These are phyloP conservation scores for Mallotus japonicus DNA, from an alignment of 441 rosid genomes.

Conservation along the genomic window DNA sequence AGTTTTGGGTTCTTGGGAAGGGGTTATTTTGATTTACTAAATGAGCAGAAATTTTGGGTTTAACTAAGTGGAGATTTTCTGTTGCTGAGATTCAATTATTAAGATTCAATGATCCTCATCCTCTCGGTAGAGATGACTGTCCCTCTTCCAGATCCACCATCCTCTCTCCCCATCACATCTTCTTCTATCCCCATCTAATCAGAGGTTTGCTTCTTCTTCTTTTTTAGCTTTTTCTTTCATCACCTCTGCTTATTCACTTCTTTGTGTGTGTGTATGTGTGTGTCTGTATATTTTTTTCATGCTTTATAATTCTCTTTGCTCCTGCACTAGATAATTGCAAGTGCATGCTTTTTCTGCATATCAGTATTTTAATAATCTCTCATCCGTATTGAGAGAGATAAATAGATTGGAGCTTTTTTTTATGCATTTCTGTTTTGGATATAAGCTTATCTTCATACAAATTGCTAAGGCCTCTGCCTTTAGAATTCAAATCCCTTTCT, in stretches of 20 bases:
- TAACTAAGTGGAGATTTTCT: background rate
- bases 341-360: too few species aligned
- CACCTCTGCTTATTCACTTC: background rate
- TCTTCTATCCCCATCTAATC: slow-evolving; percentile 33
- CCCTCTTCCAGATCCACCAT: slow-evolving; percentile 32
- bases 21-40: background rate
- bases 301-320: too few species aligned
- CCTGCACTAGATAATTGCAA: too few species aligned
- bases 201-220: slow-evolving; percentile 33
- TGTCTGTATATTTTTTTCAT: too few species aligned
- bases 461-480: too few species aligned
- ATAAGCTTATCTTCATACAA: too few species aligned
- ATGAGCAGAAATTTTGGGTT: background rate
- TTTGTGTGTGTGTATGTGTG: too few species aligned
- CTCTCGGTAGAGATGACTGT: slow-evolving; percentile 20
- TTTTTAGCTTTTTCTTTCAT: background rate
- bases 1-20: background rate
- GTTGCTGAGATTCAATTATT: background rate
- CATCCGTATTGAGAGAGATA: too few species aligned
- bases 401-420: too few species aligned
- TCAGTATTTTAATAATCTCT: too few species aligned
- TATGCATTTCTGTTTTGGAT: too few species aligned
- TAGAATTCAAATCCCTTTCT: too few species aligned
- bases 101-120: slow-evolving; percentile 28
- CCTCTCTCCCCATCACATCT: slow-evolving; percentile 11